Evolutionary conservation across 2,329 filamentous ascomycete species (phyloP).

Genomic region (Colletotrichum incanum): DNA sequence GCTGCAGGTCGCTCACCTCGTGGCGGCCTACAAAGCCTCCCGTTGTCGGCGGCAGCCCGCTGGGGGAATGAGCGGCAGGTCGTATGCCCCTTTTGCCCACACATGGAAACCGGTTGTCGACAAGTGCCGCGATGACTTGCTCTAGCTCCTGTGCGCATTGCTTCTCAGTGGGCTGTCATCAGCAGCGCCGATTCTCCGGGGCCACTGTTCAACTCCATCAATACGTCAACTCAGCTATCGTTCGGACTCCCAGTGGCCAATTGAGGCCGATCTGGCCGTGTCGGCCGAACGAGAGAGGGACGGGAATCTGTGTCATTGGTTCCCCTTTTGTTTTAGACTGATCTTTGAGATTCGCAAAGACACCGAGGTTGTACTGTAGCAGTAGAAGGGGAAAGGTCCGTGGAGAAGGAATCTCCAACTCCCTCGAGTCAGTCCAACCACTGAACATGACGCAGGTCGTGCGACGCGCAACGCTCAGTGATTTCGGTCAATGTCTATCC

Average conservation of each 20-base stretch:
- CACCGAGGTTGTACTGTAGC: conserved; percentile 20
- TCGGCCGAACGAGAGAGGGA: conserved; percentile 32
- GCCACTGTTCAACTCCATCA: conserved; percentile 31
- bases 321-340: not conserved
- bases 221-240: conserved; percentile 17
- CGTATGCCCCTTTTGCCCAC: conserved; percentile 5
- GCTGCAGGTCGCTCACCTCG: not conserved
- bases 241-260: conserved; percentile 19
- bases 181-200: conserved; percentile 16
- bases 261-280: conserved; percentile 16
- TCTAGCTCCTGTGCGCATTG: conserved; percentile 21
- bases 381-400: conserved; percentile 2
- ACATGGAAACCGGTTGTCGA: conserved; percentile 11
- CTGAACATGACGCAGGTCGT: conserved; percentile 37
- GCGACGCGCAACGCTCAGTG: conserved; percentile 11
- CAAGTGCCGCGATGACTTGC: conserved; percentile 26
- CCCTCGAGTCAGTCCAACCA: conserved; percentile 31
- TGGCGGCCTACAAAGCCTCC: conserved; percentile 6
- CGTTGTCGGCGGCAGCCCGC: conserved; percentile 8
- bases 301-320: conserved; percentile 17
- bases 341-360: conserved; percentile 22
- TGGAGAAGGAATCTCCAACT: conserved; percentile 22
- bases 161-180: conserved; percentile 12
- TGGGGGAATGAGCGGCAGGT: not conserved
- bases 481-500: conserved; percentile 34